Percentiles rank a stretch among this genome's conserved stretches.
phyloP scores from a whole-genome alignment of 495 filamentous ascomycete species.

The Aspergillus ellipticus region DNA sequence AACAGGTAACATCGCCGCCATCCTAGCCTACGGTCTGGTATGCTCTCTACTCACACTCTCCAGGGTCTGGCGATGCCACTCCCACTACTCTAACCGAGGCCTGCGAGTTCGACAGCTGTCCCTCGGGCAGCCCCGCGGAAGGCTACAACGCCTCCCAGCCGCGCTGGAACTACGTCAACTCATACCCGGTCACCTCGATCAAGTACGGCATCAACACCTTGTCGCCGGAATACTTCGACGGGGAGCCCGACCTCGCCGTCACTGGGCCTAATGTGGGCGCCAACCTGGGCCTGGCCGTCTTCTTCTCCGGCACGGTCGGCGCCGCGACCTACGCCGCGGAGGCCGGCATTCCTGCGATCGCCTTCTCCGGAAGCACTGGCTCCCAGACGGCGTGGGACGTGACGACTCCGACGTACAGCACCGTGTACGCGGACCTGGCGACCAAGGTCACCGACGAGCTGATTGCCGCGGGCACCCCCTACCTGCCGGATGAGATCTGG shows the following conservation, averaged over 20 bases:
- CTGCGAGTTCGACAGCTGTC: constrained; percentile 59
- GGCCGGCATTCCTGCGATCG: constrained; percentile 56
- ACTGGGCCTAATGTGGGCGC: constrained; percentile 62
- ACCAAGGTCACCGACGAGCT: constrained; percentile 52
- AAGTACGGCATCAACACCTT: constrained; percentile 58
- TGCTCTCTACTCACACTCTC: neutral
- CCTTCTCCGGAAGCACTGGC: constrained; percentile 55
- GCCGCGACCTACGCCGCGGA: constrained; percentile 55
- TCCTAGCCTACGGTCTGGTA: neutral
- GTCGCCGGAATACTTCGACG: constrained; percentile 47
- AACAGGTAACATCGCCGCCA: constrained; percentile 34
- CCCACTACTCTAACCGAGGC: constrained; percentile 38
- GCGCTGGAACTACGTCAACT: constrained; percentile 66
- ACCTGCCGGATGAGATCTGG: constrained; percentile 54
- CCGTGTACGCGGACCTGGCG: constrained; percentile 58
- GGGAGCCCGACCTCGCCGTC: constrained; percentile 55
- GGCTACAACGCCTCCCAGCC: constrained; percentile 54
- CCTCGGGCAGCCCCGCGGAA: constrained; percentile 48
- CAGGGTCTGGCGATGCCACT: constrained; percentile 51
- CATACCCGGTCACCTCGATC: constrained; percentile 62
- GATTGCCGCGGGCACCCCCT: constrained; percentile 53
- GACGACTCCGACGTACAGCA: constrained; percentile 45
- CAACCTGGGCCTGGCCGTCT: constrained; percentile 50
- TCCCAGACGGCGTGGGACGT: constrained; percentile 51
- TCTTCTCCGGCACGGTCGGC: constrained; percentile 61